A percentile compares a stretch with the other conserved stretches of the same genome.
Evolutionary conservation across 129 eudicot species (phyloP).

Genomic region (Chrysanthemum lavandulifolium): DNA sequence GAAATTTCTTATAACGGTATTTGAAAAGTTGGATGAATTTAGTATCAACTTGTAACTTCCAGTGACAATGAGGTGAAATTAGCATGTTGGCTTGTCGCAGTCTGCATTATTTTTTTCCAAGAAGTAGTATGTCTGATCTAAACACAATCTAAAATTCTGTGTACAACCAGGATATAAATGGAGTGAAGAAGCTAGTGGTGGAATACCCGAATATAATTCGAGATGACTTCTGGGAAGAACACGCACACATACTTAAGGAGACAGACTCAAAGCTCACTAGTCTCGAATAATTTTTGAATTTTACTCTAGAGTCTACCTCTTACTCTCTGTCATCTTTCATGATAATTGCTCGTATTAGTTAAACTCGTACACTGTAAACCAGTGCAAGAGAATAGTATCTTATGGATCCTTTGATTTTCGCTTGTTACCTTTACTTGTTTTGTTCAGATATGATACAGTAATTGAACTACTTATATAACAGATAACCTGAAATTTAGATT

Average conservation of each 20-base stretch:
- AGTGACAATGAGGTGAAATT: not conserved
- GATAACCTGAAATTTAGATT: too few relatives aligned
- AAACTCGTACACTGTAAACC: too few relatives aligned
- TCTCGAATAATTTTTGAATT: too few relatives aligned
- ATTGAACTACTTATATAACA: too few relatives aligned
- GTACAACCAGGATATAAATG: constrained; percentile 42
- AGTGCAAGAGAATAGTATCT: too few relatives aligned
- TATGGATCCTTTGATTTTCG: too few relatives aligned
- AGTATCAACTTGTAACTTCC: not conserved
- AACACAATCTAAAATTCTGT: not conserved
- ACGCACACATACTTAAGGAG: constrained; percentile 46
- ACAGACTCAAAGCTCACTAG: not conserved
- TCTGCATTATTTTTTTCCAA: not conserved
- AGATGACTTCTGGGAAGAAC: constrained; percentile 52
- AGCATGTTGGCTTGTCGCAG: not conserved
- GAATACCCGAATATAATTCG: constrained; percentile 62
- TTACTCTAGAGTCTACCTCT: too few relatives aligned
- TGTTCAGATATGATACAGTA: too few relatives aligned
- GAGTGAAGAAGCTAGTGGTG: constrained; percentile 44
- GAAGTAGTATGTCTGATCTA: not conserved
- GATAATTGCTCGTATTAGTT: too few relatives aligned
- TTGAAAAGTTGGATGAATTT: constrained; percentile 1
- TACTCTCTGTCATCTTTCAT: too few relatives aligned
- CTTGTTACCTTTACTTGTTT: too few relatives aligned
- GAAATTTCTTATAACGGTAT: not conserved